Evolutionary conservation across 1,284 basidiomycete genomes (phyloP), one percentile per base, ranked within the genome.

Genomic region (Afroboletus lepidellus): DNA sequence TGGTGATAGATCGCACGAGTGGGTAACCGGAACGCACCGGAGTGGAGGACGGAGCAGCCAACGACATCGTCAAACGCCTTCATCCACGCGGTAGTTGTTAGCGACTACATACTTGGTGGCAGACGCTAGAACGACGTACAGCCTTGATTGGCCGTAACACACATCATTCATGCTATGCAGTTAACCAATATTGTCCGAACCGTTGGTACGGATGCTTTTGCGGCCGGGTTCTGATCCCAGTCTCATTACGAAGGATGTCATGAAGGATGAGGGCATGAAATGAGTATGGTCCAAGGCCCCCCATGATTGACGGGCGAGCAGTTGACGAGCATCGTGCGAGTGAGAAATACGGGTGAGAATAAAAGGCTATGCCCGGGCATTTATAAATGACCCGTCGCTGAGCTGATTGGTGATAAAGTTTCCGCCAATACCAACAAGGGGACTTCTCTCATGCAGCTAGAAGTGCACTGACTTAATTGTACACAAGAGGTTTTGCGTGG

Each of bases 361-460:
- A 24, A 27, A 15, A 25, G 50, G 64, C 58, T 29, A 48, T 59
- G 41, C 41, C 8, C 25, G 23, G 51, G 13, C 27, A 29, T 33
- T 24, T 21, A 54, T 25, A 18, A 41, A 38, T 47, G 41, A 46
- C 62, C n/a, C 41, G 51, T 48, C 47, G 53, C 60, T 63, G 62
- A 53, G 60, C 53, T 54, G 37, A 46, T 43, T 20, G 38, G 24
- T 50, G 43, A 60, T 56, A 48, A 23, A 27, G 49, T 55, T 63
- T 54, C 46, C 43, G 33, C 32, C 29, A 16, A 50, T 53, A 41
- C 18, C 34, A 38, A 34, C 24, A 29, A 41, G 25, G 18, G 30
- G 15, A 32, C 12, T 30, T 41, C 39, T 43, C 39, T 33, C 9
- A 29, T 48, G 33, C 20, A 41, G 34, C 33, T 36, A 48, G 27